Conservation (phyloP, 2,329 filamentous ascomycete genomes). For the Claviceps paspali region DNA sequence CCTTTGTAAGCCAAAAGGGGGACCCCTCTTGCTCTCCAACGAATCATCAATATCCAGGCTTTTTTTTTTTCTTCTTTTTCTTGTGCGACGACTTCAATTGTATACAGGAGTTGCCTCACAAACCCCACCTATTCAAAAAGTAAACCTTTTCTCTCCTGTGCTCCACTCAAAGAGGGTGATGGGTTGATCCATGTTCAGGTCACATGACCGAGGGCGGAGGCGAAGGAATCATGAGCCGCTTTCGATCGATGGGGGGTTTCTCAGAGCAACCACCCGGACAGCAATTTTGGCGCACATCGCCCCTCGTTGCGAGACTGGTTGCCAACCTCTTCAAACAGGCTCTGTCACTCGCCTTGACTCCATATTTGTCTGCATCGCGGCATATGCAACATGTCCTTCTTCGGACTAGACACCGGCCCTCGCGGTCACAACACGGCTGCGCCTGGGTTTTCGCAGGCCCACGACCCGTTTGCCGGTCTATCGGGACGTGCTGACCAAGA, state of each 20-base stretch:
- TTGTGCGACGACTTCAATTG: too few species aligned
- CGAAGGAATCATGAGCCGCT: neutral
- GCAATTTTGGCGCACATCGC: neutral
- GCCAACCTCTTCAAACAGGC: neutral
- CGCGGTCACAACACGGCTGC: constrained; percentile 49
- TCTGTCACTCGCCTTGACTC: neutral
- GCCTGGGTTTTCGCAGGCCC: constrained; percentile 66
- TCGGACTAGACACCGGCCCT: constrained; percentile 60
- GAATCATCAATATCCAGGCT: too few species aligned
- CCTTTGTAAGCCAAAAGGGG: too few species aligned
- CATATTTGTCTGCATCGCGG: neutral
- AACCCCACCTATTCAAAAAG: too few species aligned
- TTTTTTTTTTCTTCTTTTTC: too few species aligned
- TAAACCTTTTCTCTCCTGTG: too few species aligned
- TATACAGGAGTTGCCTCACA: too few species aligned
- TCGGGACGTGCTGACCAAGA: constrained; percentile 46
- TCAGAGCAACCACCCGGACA: too few species aligned
- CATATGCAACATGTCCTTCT: constrained; percentile 61
- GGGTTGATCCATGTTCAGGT: neutral
- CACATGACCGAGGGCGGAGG: neutral
- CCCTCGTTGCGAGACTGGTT: neutral
- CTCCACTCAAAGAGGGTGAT: too few species aligned
- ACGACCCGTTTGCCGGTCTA: constrained; percentile 80
- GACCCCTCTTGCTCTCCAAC: too few species aligned
- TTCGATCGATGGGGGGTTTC: too few species aligned